Conservation (phyloP, 2,329 filamentous ascomycete species). For the Alternaria sp. region DNA sequence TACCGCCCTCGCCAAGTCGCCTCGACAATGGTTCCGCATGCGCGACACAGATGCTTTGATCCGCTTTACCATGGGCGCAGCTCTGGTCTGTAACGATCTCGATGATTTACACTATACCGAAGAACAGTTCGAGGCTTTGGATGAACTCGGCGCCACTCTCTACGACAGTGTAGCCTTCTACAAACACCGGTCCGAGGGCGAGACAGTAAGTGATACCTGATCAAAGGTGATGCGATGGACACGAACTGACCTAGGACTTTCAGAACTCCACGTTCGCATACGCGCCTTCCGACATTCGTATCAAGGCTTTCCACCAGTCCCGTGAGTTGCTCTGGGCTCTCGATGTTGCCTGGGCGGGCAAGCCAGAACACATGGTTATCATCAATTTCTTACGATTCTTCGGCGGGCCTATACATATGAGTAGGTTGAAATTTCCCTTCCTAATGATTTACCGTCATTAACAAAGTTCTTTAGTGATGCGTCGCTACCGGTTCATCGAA, state of each 20-base stretch:
- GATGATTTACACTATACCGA: slow-evolving; percentile 27
- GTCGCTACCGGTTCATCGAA: slow-evolving; percentile 12
- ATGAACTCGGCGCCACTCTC: slow-evolving; percentile 36
- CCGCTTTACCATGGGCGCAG: slow-evolving; percentile 41
- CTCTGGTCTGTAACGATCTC: slow-evolving; percentile 43
- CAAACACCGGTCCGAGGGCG: slow-evolving; percentile 45
- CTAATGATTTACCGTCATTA: not conserved
- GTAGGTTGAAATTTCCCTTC: not conserved
- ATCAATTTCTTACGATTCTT: slow-evolving; percentile 8
- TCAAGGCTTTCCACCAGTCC: slow-evolving; percentile 23
- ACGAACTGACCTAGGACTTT: not conserved
- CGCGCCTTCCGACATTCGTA: slow-evolving; percentile 27
- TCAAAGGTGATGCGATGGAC: too few species aligned
- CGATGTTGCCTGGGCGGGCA: slow-evolving; percentile 21
- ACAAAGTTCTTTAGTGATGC: slow-evolving; percentile 2
- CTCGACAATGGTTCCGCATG: slow-evolving; percentile 39
- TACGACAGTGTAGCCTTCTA: slow-evolving; percentile 45
- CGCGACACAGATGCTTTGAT: slow-evolving; percentile 44
- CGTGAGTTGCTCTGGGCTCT: slow-evolving; percentile 46
- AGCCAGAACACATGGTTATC: not conserved
- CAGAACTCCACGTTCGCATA: slow-evolving; percentile 43
- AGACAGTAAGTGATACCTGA: slow-evolving; percentile 23
- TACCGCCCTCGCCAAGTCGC: slow-evolving; percentile 30
- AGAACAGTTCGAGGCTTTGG: not conserved
- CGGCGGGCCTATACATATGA: slow-evolving; percentile 11